phyloP scores from a whole-genome alignment of 73 alveolate genomes.

The Vitrella brassicaformis region DNA sequence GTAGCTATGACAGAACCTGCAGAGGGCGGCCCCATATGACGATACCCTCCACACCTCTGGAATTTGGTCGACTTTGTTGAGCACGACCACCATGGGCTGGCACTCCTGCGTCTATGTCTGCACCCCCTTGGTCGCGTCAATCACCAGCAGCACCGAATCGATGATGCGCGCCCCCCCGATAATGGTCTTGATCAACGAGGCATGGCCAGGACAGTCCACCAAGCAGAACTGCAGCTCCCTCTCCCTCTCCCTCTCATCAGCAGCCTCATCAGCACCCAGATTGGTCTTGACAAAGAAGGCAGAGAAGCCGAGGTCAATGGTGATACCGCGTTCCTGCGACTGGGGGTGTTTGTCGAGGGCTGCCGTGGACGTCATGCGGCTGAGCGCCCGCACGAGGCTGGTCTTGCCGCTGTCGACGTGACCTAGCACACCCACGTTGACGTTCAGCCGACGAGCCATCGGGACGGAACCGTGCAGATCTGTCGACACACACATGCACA shows the following conservation, averaged over 20 bases:
- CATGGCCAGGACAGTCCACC: constrained; percentile 99
- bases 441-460: too few species aligned
- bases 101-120: constrained; percentile 93
- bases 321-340: constrained; percentile 91
- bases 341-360: constrained; percentile 94
- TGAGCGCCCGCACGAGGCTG: constrained; percentile 68
- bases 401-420: constrained; percentile 99
- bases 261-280: too few species aligned
- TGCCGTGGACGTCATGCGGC: constrained; percentile 92
- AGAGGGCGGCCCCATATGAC: too few species aligned
- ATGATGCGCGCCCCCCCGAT: constrained; percentile 90
- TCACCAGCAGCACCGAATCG: constrained; percentile 86
- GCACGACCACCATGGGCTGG: constrained; percentile 64
- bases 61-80: constrained; percentile 88
- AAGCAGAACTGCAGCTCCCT: constrained; percentile 60
- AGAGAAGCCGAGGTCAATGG: constrained; percentile 95
- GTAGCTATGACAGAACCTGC: too few species aligned
- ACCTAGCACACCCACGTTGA: constrained; percentile 93
- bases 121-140: constrained; percentile 79
- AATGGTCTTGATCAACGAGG: constrained; percentile 90
- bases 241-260: too few species aligned
- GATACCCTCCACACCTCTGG: too few species aligned
- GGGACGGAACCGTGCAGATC: too few species aligned
- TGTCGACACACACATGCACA: too few species aligned
- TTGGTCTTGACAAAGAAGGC: constrained; percentile 58